Evolutionary conservation across 495 filamentous ascomycete species (phyloP).

Genomic region (Acidiella bohemica): DNA sequence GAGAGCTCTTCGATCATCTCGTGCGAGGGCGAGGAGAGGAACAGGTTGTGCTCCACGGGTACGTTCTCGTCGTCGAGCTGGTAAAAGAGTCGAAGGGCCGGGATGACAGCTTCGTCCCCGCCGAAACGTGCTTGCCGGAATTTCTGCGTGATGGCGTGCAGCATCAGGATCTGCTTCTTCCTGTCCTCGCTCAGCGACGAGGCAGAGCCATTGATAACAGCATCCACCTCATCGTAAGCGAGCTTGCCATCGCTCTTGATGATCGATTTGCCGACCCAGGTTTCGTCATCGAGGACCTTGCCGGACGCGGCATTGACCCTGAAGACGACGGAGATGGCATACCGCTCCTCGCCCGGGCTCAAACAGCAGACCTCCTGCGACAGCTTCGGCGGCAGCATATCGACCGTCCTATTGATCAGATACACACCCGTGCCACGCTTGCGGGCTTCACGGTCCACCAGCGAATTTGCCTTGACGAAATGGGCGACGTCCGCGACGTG

Average conservation of each 20-base stretch:
- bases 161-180: constrained; percentile 56
- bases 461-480: constrained; percentile 89
- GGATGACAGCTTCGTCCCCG: constrained; percentile 56
- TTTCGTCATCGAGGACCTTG: constrained; percentile 61
- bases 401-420: constrained; percentile 78
- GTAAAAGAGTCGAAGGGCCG: constrained; percentile 75
- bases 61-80: constrained; percentile 98
- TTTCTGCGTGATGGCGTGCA: constrained; percentile 67
- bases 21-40: constrained; percentile 75
- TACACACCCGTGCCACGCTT: constrained; percentile 95
- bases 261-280: constrained; percentile 88
- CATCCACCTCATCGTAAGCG: constrained; percentile 71
- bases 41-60: constrained; percentile 89
- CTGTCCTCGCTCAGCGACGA: constrained; percentile 39
- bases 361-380: constrained; percentile 79
- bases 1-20: constrained; percentile 91
- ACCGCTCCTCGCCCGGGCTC: constrained; percentile 69
- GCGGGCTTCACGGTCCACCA: constrained; percentile 94
- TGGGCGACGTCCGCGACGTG: constrained; percentile 94
- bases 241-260: constrained; percentile 82
- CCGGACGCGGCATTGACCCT: constrained; percentile 67
- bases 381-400: constrained; percentile 75
- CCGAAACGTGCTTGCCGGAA: constrained; percentile 79
- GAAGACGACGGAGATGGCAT: constrained; percentile 87
- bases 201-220: constrained; percentile 46